Evolutionary conservation across 345 rosid species (phyloP), one percentile per base, ranked within the genome.

Genomic region (Barbarea vulgaris): DNA sequence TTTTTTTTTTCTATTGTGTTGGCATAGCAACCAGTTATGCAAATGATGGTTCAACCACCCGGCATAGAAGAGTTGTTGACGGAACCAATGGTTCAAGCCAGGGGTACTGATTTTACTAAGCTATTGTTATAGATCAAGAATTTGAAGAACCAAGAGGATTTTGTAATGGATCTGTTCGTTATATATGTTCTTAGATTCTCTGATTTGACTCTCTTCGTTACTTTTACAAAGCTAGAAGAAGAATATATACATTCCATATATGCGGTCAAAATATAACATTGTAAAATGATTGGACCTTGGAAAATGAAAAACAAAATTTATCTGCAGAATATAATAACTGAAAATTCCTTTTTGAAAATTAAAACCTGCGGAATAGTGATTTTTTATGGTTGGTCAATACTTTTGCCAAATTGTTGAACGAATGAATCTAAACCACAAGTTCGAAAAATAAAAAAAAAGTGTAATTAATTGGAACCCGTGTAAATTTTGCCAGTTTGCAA

Each of bases 11-110:
- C n/a, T n/a, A n/a, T 30, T 42, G 1, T 42, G 69, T 50, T 68
- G 74, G 64, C 72, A 62, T 19, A 53, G 57, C 70, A 61, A 69
- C 74, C 50, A 59, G 28, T 21, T 28, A 31, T 52, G 57, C n/a
- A 50, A 47, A 76, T 52, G 37, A 42, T 69, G 37, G 37, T 44
- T 41, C 75, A 69, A 53, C 74, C 13, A 61, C 63, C 17, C 27
- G 18, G 48, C 42, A 68, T 59, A 75, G 27, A 39, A 52, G 28
- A 65, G 72, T 47, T 57, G 72, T 66, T 74, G 52, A 60, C 74
- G 56, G 30, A 58, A 37, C 64, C 7, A 61, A 33, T 11, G 64
- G 74, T 17, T 59, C 36, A 15, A 59, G 13, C 42, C n/a, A 7
- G 6, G n/a, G 48, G 48, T 44, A 44, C 9, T 15, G 17, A 54